A percentile compares a stretch with the other conserved stretches of the same genome.
phyloP scores from a whole-genome alignment of 352 stramenopile species.

The Globisporangium cylindrosporum region DNA sequence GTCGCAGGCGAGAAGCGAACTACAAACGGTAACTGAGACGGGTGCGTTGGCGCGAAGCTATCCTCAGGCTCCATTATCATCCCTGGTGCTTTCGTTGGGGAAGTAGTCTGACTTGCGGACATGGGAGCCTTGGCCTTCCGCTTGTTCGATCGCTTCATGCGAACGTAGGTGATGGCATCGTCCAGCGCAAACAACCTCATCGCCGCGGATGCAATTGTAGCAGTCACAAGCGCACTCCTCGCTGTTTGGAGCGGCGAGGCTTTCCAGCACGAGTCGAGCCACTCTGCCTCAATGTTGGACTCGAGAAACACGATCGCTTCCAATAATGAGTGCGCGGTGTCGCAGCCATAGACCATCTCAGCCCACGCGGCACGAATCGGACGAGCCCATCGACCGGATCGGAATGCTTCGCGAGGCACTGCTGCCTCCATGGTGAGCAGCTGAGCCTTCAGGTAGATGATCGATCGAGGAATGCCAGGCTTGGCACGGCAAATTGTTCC shows the following conservation, averaged over 20 bases:
- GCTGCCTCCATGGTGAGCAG: conserved; percentile 69
- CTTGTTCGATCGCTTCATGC: conserved; percentile 54
- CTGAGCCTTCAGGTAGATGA: conserved; percentile 62
- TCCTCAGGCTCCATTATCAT: conserved; percentile 11
- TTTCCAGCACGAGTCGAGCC: conserved; percentile 76
- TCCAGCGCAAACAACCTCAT: conserved; percentile 79
- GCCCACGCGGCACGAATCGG: conserved; percentile 69
- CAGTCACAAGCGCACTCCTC: conserved; percentile 48
- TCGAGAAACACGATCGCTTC: conserved; percentile 76
- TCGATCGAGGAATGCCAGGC: conserved; percentile 28
- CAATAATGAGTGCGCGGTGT: conserved; percentile 43
- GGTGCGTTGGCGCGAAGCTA: conserved; percentile 26
- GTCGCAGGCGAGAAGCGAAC: conserved; percentile 31
- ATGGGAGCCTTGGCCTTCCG: conserved; percentile 30
- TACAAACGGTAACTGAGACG: conserved; percentile 54
- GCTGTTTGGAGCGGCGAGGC: conserved; percentile 59
- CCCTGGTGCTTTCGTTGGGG: conserved; percentile 6
- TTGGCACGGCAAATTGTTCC: conserved; percentile 50
- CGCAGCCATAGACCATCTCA: conserved; percentile 66
- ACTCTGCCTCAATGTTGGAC: conserved; percentile 70
- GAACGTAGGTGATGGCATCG: conserved; percentile 70
- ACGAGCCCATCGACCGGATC: conserved; percentile 62
- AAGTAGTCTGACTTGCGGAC: conserved; percentile 11
- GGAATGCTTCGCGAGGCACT: conserved; percentile 78
- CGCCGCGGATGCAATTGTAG: conserved; percentile 67